Evolutionary conservation across 139 green algal species (phyloP), one percentile per base, ranked within the genome.

Genomic region (Marvania coccoides): DNA sequence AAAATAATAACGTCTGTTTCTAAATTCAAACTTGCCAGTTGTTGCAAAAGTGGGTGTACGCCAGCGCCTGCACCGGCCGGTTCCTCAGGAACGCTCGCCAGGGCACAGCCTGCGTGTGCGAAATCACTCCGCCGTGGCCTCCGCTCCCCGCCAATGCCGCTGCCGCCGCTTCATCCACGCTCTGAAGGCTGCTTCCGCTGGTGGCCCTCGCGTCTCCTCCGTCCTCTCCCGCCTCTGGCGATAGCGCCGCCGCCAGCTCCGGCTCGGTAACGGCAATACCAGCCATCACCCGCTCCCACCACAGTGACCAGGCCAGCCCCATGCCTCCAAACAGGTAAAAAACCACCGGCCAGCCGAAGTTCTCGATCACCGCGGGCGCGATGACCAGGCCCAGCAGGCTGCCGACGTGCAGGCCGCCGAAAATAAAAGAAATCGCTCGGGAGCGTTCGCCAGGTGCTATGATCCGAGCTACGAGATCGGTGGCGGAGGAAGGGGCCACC

Each of bases 31-130:
- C n/a, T n/a, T n/a, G n/a, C 91, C 92, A 98, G 79, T 98, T 97
- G 74, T 97, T 92, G 79, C 83, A 91, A 64, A 98, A 98, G 80
- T 99, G 94, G 2, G 86, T 91, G 74, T 87, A 95, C 12, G 82
- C 85, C 19, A 99, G 80, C 5, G 85, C 92, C 23, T 73, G 77
- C 9, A 98, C 69, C 35, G 88, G 74, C 4, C 24, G 47, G 40
- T 64, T 80, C 45, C 82, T 75, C 40, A 97, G 68, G 70, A 98
- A 95, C 2, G 77, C 81, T 12, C 93, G 74, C 87, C 88, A 98
- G 6, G 93, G 93, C 36, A 97, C 47, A 35, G 64, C 15, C 5
- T 66, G 29, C 28, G 40, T 35, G 6, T 38, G 26, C 5, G 47
- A 39, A 24, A 71, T 57, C 45, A 55, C 66, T 24, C 24, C 46